phyloP scores from a whole-genome alignment of 1,139 yeast species.

The Blastobotrys illinoisensis region DNA sequence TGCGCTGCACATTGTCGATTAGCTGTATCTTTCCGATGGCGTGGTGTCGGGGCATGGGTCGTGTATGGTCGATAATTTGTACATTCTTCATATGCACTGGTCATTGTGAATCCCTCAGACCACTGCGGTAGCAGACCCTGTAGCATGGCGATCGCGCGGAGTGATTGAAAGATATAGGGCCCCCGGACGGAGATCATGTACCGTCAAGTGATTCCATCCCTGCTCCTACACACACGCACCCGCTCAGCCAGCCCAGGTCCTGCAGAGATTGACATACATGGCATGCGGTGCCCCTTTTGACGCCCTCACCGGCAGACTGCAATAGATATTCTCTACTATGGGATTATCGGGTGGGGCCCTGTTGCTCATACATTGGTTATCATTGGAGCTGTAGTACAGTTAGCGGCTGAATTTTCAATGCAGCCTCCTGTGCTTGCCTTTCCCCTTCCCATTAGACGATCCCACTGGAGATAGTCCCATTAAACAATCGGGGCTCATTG shows the following conservation, averaged over 20 bases:
- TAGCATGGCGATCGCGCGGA: not conserved
- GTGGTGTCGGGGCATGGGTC: not conserved
- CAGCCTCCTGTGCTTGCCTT: not conserved
- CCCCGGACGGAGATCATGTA: not conserved
- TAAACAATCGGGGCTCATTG: conserved; percentile 3
- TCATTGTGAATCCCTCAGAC: not conserved
- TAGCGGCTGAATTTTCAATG: not conserved
- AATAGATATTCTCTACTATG: not conserved
- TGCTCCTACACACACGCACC: not conserved
- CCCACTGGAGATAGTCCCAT: not conserved
- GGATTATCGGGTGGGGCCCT: not conserved
- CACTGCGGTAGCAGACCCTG: not conserved
- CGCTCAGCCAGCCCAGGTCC: not conserved
- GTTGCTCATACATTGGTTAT: not conserved
- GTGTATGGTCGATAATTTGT: not conserved
- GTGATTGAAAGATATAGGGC: not conserved
- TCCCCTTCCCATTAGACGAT: not conserved
- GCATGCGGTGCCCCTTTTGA: not conserved
- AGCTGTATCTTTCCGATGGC: not conserved
- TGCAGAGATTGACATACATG: not conserved
- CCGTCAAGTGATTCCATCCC: not conserved
- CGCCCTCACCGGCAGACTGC: not conserved
- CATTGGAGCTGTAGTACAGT: not conserved
- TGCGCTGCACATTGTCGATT: not conserved
- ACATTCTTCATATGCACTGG: not conserved